Evolutionary conservation across 345 rosid species (phyloP), one percentile per base, ranked within the genome.

Genomic region (Syzygium jambos): DNA sequence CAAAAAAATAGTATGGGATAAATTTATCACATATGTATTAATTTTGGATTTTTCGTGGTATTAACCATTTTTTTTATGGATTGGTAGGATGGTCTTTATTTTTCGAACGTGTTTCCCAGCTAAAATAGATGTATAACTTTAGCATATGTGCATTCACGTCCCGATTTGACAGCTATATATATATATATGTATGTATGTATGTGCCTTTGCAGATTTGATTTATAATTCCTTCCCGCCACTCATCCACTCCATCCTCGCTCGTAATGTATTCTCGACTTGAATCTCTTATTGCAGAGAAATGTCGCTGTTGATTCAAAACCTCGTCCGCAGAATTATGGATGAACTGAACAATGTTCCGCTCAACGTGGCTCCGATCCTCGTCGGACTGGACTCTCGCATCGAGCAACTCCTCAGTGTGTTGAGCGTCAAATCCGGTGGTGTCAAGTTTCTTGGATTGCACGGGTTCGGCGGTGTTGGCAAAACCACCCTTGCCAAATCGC

Each of bases 271-370:
- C 78, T 16, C 34, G 78, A 68, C 46, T 68, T 30, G 46, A 9
- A 34, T 30, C 78, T 68, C 43, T 68, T 1, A 43, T 6, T 53
- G 68, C 85, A 86, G 86, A 65, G 84, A 87, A 6, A 83, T 29
- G 52, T 21, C 4, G 51, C 80, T 41, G 30, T 55, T 92, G 88
- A 90, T 94, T 87, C 89, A 30, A 52, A 43, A 4, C 23, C 13
- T 95, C 85, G 93, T 92, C 87, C 88, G 85, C 59, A 90, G 86
- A 29, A 91, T 95, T 88, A 86, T 88, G 89, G 51, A 86, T 85
- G 88, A 93, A 87, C 9, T 95, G 91, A 89, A 89, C 49, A 95
- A 92, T 80, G 88, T 93, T 56, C 98, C 97, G 4, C 78, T 93
- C 86, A 87, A 57, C 38, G 93, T 94, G 16, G 94, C 95, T 29